Conservation (phyloP, 2,329 filamentous ascomycete genomes). For the Ploettnerulaceae sp. region DNA sequence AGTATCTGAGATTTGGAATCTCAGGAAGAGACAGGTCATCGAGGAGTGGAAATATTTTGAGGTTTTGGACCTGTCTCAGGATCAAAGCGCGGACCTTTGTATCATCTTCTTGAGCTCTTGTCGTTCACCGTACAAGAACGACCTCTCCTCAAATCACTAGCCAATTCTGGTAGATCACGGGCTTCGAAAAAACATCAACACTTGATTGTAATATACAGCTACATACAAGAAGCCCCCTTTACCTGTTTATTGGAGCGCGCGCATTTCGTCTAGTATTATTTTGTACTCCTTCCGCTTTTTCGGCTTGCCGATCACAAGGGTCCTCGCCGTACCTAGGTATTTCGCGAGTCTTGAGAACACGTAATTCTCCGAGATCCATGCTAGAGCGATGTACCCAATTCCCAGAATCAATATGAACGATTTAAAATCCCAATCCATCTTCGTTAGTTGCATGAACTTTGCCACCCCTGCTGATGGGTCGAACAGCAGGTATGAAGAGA, state of each 20-base stretch:
- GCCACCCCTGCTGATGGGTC: slow-evolving; percentile 64
- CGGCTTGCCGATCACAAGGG: slow-evolving; percentile 49
- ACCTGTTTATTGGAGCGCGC: slow-evolving; percentile 23
- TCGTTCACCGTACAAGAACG: slow-evolving; percentile 19
- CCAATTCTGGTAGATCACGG: slow-evolving; percentile 5
- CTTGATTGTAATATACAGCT: slow-evolving; percentile 2
- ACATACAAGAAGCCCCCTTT: slow-evolving; percentile 3
- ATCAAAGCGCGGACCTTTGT: slow-evolving; percentile 20
- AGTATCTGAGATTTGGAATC: neutral
- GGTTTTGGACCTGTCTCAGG: neutral
- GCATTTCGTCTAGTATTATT: slow-evolving; percentile 65
- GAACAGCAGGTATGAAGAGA: slow-evolving; percentile 77
- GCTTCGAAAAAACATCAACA: neutral
- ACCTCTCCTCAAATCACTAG: slow-evolving; percentile 1
- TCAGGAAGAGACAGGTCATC: too few relatives aligned
- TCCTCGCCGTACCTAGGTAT: slow-evolving; percentile 57
- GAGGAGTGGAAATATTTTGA: slow-evolving; percentile 6
- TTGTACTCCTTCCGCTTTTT: slow-evolving; percentile 91
- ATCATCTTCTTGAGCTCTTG: slow-evolving; percentile 21
- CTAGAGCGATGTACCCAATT: slow-evolving; percentile 58
- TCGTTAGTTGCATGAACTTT: slow-evolving; percentile 79
- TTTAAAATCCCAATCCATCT: slow-evolving; percentile 68
- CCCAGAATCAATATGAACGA: slow-evolving; percentile 68
- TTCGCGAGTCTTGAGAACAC: slow-evolving; percentile 66
- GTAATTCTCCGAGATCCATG: slow-evolving; percentile 67